A percentile compares a stretch with the other conserved stretches of the same genome.
Conservation (phyloP, 805 yeast species). For the Pichia scutulata region DNA sequence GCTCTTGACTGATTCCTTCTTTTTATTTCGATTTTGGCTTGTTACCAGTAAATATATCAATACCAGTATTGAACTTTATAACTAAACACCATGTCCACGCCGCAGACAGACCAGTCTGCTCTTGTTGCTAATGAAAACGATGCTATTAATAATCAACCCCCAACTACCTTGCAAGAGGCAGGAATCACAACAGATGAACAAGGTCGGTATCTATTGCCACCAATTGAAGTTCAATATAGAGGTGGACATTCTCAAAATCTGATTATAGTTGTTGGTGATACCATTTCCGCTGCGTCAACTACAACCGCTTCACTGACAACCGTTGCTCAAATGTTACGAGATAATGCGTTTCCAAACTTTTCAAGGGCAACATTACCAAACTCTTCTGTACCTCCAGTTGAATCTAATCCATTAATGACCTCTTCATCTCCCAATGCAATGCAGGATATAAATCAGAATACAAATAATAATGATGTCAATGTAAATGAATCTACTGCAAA, state of each 20-base stretch:
- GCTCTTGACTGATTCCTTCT: background rate
- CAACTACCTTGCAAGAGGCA: constrained; percentile 4
- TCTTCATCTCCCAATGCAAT: background rate
- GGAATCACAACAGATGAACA: constrained; percentile 13
- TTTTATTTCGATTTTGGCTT: no score
- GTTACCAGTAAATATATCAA: background rate
- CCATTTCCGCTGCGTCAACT: background rate
- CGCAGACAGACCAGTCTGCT: background rate
- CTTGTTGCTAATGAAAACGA: background rate
- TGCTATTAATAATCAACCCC: background rate
- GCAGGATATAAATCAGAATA: background rate
- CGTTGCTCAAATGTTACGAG: constrained; percentile 6
- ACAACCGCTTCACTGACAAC: background rate
- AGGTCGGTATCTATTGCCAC: constrained; percentile 25
- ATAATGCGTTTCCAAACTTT: background rate
- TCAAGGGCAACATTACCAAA: background rate
- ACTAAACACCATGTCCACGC: background rate
- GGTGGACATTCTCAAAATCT: constrained; percentile 25
- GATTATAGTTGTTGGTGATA: constrained; percentile 26
- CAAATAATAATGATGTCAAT: background rate
- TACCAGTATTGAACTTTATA: background rate
- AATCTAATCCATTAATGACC: background rate
- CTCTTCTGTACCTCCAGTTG: background rate
- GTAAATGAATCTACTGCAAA: background rate
- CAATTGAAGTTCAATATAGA: constrained; percentile 24